These are phyloP conservation scores for Phialocephala sp. DNA, from an alignment of 2,329 filamentous ascomycete genomes.

Conservation along the genomic window DNA sequence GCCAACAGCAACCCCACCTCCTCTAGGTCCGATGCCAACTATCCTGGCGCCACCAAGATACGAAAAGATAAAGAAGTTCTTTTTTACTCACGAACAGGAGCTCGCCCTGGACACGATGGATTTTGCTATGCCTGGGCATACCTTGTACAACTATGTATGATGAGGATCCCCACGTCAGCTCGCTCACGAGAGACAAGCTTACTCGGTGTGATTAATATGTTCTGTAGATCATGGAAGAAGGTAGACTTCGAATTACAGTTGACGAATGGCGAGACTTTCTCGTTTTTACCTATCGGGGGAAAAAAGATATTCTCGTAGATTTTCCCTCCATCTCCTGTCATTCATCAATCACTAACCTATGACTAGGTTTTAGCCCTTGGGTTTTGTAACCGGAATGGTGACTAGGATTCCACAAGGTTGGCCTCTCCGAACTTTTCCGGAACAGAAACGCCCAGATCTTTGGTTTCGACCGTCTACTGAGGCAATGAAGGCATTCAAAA, in stretches of 20 bases:
- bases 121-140: slow-evolving; percentile 24
- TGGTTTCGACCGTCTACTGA: background rate
- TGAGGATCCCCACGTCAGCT: background rate
- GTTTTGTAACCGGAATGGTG: background rate
- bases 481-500: background rate
- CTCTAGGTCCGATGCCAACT: background rate
- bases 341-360: background rate
- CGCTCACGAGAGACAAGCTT: background rate
- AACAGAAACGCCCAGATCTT: background rate
- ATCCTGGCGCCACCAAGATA: slow-evolving; percentile 10
- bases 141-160: slow-evolving; percentile 18
- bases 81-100: slow-evolving; percentile 13
- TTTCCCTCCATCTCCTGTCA: background rate
- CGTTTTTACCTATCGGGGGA: background rate
- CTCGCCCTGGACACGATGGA: slow-evolving; percentile 27
- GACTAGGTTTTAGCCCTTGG: background rate
- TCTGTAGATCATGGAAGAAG: slow-evolving; percentile 14
- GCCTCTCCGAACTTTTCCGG: background rate
- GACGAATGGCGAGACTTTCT: slow-evolving; percentile 25
- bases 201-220: background rate
- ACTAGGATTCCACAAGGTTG: background rate
- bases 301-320: background rate
- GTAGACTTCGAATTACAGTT: slow-evolving; percentile 14
- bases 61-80: slow-evolving; percentile 15
- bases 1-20: too few species aligned